Percentiles rank a stretch among this genome's conserved stretches.
phyloP scores from a whole-genome alignment of 345 rosid genomes.

The Syzygium jambos region DNA sequence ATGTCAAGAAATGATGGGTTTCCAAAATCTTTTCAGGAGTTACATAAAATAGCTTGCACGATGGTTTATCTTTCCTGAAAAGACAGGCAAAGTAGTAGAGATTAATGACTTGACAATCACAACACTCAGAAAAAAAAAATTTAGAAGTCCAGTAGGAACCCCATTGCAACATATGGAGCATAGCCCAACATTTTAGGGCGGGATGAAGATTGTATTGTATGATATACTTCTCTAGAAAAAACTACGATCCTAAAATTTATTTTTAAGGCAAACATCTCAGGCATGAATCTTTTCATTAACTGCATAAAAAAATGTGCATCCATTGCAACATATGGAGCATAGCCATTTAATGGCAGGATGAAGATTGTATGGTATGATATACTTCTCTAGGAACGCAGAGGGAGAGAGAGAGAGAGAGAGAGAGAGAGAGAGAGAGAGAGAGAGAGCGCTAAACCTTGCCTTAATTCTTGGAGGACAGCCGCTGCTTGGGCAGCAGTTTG shows the following conservation, averaged over 20 bases:
- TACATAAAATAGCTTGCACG: too few relatives aligned
- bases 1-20: constrained; percentile 53
- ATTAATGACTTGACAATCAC: neutral
- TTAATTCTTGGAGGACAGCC: constrained; percentile 70
- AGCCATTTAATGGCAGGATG: neutral
- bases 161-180: neutral
- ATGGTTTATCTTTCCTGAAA: too few relatives aligned
- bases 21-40: constrained; percentile 30
- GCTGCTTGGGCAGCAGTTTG: constrained; percentile 63
- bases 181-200: neutral
- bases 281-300: neutral
- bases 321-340: neutral
- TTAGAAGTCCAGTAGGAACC: neutral
- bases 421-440: neutral
- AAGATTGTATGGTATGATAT: neutral
- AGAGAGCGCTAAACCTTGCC: constrained; percentile 35
- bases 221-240: neutral
- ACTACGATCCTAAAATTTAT: neutral
- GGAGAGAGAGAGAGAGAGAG: neutral
- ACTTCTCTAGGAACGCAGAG: neutral
- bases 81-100: neutral
- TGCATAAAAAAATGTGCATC: neutral
- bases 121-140: neutral
- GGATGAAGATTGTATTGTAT: neutral
- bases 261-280: neutral